Evolutionary conservation across 306 rosid species (phyloP).

Genomic region (Begonia fuchsioides): DNA sequence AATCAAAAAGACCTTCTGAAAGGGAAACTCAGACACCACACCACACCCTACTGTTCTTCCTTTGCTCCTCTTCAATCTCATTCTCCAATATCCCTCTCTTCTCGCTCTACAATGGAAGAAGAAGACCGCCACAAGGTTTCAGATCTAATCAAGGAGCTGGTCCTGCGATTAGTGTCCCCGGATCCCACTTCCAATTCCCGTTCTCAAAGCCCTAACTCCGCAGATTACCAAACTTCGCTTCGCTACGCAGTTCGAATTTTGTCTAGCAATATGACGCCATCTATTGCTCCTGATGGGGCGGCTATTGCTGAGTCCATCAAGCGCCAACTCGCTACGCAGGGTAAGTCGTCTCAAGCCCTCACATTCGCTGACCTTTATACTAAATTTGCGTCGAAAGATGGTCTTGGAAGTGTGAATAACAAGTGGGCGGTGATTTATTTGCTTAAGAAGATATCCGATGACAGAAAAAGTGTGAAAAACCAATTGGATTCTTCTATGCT

Average conservation of each 20-base stretch:
- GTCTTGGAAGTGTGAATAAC: constrained; percentile 61
- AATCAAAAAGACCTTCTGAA: too few species aligned
- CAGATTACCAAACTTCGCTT: constrained; percentile 40
- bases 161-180: constrained; percentile 48
- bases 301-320: constrained; percentile 84
- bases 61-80: too few species aligned
- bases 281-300: constrained; percentile 73
- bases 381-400: constrained; percentile 52
- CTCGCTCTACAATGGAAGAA: constrained; percentile 44
- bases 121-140: constrained; percentile 65
- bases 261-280: constrained; percentile 62
- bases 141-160: constrained; percentile 78
- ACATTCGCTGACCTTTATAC: constrained; percentile 74
- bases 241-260: constrained; percentile 82
- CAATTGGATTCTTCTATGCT: constrained; percentile 37
- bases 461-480: constrained; percentile 23
- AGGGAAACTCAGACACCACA: too few species aligned
- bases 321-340: constrained; percentile 79
- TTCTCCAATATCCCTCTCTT: background rate
- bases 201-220: constrained; percentile 27
- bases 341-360: constrained; percentile 83
- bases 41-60: too few species aligned
- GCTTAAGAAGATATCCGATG: constrained; percentile 60
- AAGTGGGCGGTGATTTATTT: constrained; percentile 85
- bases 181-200: constrained; percentile 28